Evolutionary conservation across 2,329 filamentous ascomycete species (phyloP).

Genomic region (Stagonosporopsis cucurbitacearum): DNA sequence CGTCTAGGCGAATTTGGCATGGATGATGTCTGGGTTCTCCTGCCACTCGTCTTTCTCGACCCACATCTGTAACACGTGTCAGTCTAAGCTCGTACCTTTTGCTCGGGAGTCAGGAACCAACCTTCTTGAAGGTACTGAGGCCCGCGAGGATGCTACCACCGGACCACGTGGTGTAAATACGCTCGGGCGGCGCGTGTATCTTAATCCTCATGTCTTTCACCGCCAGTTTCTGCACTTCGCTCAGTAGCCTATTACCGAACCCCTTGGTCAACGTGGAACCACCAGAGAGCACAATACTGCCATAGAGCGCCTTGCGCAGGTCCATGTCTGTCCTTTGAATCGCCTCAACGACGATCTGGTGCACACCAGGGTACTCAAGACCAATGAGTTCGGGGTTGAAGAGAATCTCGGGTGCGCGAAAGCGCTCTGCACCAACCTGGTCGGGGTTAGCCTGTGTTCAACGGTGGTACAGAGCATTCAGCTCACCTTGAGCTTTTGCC

Average conservation of each 20-base stretch:
- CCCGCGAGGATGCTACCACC: conserved; percentile 96
- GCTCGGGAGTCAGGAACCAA: conserved; percentile 52
- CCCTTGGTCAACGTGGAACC: conserved; percentile 96
- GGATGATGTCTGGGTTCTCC: conserved; percentile 98
- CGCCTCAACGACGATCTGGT: conserved; percentile 96
- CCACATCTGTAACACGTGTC: conserved; percentile 78
- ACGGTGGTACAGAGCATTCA: conserved; percentile 10
- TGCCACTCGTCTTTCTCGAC: conserved; percentile 99
- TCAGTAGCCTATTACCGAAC: conserved; percentile 89
- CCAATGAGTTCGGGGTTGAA: conserved; percentile 98
- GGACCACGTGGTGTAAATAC: conserved; percentile 99
- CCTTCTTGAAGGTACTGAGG: conserved; percentile 97
- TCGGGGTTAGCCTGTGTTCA: conserved; percentile 29
- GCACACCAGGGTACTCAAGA: conserved; percentile 93
- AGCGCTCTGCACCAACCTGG: conserved; percentile 89
- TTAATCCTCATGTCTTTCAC: conserved; percentile 99
- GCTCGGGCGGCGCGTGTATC: conserved; percentile 96
- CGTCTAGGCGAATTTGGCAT: conserved; percentile 87
- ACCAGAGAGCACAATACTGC: conserved; percentile 96
- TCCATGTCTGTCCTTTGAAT: conserved; percentile 96
- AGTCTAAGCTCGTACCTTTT: conserved; percentile 27
- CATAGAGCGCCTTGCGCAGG: conserved; percentile 89
- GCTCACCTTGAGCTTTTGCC: conserved; percentile 84
- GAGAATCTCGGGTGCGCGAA: conserved; percentile 94
- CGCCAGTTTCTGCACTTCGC: conserved; percentile 89